A percentile compares a stretch with the other conserved stretches of the same genome.
phyloP scores from a whole-genome alignment of 1,284 basidiomycete genomes.

The Rhodotorula sp. region DNA sequence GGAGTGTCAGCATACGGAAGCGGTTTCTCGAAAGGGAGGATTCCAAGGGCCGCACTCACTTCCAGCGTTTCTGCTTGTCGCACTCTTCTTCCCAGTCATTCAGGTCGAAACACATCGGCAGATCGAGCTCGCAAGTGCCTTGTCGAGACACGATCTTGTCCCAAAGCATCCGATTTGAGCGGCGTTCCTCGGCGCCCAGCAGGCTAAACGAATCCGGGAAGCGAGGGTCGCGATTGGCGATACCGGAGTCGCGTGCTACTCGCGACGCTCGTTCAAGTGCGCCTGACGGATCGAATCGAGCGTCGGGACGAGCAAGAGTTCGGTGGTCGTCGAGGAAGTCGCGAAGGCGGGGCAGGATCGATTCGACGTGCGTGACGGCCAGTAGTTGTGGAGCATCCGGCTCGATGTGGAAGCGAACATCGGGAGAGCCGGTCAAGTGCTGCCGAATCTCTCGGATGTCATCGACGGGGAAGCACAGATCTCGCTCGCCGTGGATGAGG shows the following conservation, averaged over 20 bases:
- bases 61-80: conserved; percentile 5
- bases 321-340: conserved; percentile 14
- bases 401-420: conserved; percentile 13
- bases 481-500: conserved; percentile 27
- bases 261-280: conserved; percentile 7
- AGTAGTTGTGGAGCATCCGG: conserved; percentile 21
- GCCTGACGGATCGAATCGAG: neutral
- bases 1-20: neutral
- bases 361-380: conserved; percentile 13
- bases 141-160: neutral
- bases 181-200: neutral
- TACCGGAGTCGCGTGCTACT: neutral
- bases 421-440: conserved; percentile 9
- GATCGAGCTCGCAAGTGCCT: neutral
- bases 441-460: conserved; percentile 4
- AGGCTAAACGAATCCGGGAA: conserved; percentile 18
- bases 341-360: conserved; percentile 15
- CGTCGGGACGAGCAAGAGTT: neutral
- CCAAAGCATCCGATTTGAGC: neutral
- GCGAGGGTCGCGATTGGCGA: conserved; percentile 8
- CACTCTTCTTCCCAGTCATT: conserved; percentile 25
- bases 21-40: neutral
- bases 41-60: neutral
- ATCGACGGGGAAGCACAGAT: conserved; percentile 10
- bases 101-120: conserved; percentile 29